A percentile compares a stretch with the other conserved stretches of the same genome.
These are phyloP conservation scores for Moringa oleifera DNA, from an alignment of 345 rosid species.

Conservation along the genomic window DNA sequence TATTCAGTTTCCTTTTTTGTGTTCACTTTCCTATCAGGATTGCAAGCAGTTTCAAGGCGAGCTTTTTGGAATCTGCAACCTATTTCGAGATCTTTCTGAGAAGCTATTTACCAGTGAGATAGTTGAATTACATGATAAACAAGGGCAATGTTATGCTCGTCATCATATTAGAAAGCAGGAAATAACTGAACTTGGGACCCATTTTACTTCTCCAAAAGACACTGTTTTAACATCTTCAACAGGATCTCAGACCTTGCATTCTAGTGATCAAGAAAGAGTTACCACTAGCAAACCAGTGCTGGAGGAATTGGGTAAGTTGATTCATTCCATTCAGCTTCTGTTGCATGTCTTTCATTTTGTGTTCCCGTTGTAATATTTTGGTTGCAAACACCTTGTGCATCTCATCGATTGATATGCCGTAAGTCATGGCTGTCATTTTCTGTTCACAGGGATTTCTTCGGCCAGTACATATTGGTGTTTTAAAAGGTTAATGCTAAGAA, in stretches of 20 bases:
- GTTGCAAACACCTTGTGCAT: background rate
- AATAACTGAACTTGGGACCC: conserved; percentile 19
- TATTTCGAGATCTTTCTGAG: conserved; percentile 86
- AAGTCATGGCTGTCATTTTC: background rate
- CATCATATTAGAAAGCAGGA: conserved; percentile 18
- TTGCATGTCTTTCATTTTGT: background rate
- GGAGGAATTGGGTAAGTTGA: conserved; percentile 56
- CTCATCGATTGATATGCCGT: background rate
- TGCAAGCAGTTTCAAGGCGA: conserved; percentile 92
- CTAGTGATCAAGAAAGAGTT: conserved; percentile 15
- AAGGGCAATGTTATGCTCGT: conserved; percentile 24
- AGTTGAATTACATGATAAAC: conserved; percentile 45
- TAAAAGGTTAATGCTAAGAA: too few relatives aligned
- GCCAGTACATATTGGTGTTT: too few relatives aligned
- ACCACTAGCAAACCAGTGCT: conserved; percentile 31
- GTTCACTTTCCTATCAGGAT: conserved; percentile 43
- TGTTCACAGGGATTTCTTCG: background rate
- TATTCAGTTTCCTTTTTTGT: background rate
- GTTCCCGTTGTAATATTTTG: background rate
- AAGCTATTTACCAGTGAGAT: conserved; percentile 85
- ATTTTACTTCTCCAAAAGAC: conserved; percentile 16
- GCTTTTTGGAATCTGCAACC: conserved; percentile 89
- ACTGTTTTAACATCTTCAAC: conserved; percentile 7
- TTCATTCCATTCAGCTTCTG: conserved; percentile 2
- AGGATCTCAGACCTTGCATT: conserved; percentile 10